These are phyloP conservation scores for Ajuga reptans DNA, from an alignment of 305 asterid genomes.

Conservation along the genomic window DNA sequence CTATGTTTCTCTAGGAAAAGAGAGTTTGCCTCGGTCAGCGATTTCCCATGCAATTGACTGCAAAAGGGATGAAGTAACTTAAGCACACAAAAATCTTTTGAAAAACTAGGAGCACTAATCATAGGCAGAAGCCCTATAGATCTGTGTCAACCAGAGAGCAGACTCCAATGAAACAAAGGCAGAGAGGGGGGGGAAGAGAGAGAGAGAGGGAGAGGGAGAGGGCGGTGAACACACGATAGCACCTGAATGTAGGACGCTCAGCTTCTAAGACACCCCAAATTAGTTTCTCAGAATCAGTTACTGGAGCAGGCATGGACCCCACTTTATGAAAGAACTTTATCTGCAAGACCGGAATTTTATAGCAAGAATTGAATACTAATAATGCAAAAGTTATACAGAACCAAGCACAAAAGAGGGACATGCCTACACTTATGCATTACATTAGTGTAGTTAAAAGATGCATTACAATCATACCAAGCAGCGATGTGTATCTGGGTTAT, in stretches of 20 bases:
- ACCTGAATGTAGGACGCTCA: constrained; percentile 78
- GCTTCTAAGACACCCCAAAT: constrained; percentile 79
- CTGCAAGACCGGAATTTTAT: constrained; percentile 35
- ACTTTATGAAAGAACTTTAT: constrained; percentile 74
- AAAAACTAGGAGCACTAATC: constrained; percentile 10
- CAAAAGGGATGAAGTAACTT: constrained; percentile 22
- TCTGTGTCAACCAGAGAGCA: background rate
- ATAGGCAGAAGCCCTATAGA: background rate
- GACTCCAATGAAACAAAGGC: background rate
- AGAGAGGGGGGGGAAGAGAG: no score
- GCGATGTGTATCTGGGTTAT: constrained; percentile 79
- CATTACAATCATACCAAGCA: constrained; percentile 61
- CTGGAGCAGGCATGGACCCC: constrained; percentile 64
- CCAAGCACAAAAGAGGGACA: background rate
- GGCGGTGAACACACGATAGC: constrained; percentile 14
- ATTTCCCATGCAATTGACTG: constrained; percentile 76
- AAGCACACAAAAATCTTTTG: constrained; percentile 5
- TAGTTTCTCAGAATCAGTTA: constrained; percentile 67
- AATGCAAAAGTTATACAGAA: background rate
- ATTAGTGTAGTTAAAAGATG: background rate
- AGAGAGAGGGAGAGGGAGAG: background rate
- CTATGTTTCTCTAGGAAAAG: constrained; percentile 65
- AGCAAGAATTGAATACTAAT: background rate
- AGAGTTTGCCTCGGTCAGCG: constrained; percentile 73
- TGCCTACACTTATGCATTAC: background rate